Evolutionary conservation across 2,329 filamentous ascomycete species (phyloP).

Genomic region (Bipolaris zeicola): DNA sequence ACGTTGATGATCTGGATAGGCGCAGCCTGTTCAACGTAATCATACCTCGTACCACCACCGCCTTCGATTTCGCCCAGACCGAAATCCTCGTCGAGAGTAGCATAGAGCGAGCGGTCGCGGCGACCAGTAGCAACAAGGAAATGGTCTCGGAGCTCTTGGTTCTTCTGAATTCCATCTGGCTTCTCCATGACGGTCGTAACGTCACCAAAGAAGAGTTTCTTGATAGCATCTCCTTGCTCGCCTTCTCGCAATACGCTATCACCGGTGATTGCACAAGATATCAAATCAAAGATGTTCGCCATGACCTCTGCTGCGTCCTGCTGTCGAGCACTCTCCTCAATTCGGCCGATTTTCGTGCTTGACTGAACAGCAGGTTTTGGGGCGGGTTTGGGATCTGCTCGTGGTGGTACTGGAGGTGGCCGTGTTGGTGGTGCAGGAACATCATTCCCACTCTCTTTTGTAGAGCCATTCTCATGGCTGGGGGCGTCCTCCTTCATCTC

Average conservation of each 20-base stretch:
- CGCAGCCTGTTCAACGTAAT: conserved; percentile 65
- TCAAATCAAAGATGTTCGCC: conserved; percentile 85
- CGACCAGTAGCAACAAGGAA: conserved; percentile 64
- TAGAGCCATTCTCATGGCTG: conserved; percentile 27
- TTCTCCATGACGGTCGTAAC: conserved; percentile 52
- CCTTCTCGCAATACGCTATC: conserved; percentile 68
- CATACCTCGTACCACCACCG: conserved; percentile 35
- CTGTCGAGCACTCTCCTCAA: conserved; percentile 68
- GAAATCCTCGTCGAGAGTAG: conserved; percentile 84
- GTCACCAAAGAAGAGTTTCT: conserved; percentile 54
- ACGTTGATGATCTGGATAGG: conserved; percentile 90
- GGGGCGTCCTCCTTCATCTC: conserved; percentile 31
- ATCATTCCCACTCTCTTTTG: conserved; percentile 20
- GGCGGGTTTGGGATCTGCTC: conserved; percentile 43
- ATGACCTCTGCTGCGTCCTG: conserved; percentile 97
- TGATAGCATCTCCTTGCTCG: conserved; percentile 81
- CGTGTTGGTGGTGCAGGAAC: conserved; percentile 50
- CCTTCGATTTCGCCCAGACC: conserved; percentile 72
- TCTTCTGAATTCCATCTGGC: conserved; percentile 52
- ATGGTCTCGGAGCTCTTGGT: conserved; percentile 66
- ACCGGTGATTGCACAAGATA: conserved; percentile 85
- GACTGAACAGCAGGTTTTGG: conserved; percentile 9
- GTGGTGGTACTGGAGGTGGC: conserved; percentile 65
- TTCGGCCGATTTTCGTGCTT: conserved; percentile 51
- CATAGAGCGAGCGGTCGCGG: conserved; percentile 72